These are phyloP conservation scores for Solanum chiquidenum DNA, from an alignment of 257 asterid genomes.

Conservation along the genomic window DNA sequence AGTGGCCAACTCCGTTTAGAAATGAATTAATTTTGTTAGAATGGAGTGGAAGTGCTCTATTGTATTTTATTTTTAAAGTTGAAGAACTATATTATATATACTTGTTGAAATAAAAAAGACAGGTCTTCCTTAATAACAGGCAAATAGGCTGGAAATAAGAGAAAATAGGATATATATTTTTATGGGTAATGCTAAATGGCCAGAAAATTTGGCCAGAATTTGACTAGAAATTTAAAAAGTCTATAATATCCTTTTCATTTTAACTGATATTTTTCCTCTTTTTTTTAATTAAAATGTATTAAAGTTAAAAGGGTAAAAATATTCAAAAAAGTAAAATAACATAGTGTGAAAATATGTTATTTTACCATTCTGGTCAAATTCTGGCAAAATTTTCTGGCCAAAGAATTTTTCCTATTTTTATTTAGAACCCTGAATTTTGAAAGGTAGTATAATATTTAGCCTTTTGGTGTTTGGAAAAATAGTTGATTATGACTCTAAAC, in stretches of 20 bases:
- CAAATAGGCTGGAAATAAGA: neutral
- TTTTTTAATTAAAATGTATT: too few species aligned
- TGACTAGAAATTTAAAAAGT: too few species aligned
- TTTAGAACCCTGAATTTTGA: neutral
- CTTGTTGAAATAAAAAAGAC: neutral
- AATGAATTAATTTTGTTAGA: neutral
- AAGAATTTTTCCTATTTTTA: too few species aligned
- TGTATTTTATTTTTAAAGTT: neutral
- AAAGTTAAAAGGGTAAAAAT: too few species aligned
- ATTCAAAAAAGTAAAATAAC: too few species aligned
- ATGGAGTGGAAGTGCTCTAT: neutral
- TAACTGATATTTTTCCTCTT: accelerated
- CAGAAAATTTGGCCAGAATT: too few species aligned
- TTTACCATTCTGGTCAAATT: too few species aligned
- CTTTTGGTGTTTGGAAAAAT: neutral
- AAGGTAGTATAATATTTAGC: neutral
- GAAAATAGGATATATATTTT: neutral
- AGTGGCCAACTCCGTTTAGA: neutral
- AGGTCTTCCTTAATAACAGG: neutral
- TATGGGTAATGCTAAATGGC: too few species aligned
- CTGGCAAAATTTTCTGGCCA: too few species aligned
- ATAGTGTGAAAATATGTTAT: too few species aligned
- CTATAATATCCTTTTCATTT: too few species aligned
- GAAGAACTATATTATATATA: neutral
- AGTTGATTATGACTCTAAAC: neutral